Evolutionary conservation across 352 stramenopile species (phyloP), one percentile per base, ranked within the genome.

Genomic region (Peronosclerospora sorghi): DNA sequence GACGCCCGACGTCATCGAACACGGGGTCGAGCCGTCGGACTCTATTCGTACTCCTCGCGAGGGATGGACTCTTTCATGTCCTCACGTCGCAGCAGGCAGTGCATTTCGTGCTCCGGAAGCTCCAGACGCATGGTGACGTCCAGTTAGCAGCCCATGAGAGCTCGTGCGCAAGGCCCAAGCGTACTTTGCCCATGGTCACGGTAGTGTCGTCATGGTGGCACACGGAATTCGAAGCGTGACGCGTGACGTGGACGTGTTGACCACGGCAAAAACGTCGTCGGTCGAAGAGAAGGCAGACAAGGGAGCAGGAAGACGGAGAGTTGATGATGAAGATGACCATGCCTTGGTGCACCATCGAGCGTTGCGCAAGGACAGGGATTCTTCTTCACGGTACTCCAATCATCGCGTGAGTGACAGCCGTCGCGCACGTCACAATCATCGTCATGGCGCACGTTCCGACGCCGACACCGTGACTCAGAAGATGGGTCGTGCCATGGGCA

Each of bases 61-160:
- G 84, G 41, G 86, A 96, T 45, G 86, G 86, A 6, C 66, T 96
- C 18, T 96, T 94, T 53, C 85, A 96, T 45, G 83, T 95, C 19
- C 56, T 96, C 13, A 83, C 83, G 17, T 94, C 80, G 38, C 83
- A 96, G 41, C 79, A 94, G 45, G 74, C 78, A 17, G 77, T 96
- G 5, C 95, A 96, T 50, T 95, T 95, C 38, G 79, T 95, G 35
- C 54, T 83, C 17, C 71, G 80, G n/a, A 86, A 92, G 57, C 70
- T 96, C 15, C 65, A 73, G 21, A 77, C 77, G 30, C 76, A 95
- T 48, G 80, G 86, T 37, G 83, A 96, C 45, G 76, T 96, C 20
- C 82, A 96, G 56, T 52, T 88, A 18, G 84, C 83, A 6, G 81
- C 82, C 1, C 79, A 95, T 54, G n/a, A n/a, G 85, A 89, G 54